Evolutionary conservation across 2,329 filamentous ascomycete genomes (phyloP).

Genomic region (Chaetomiaceae sp.): DNA sequence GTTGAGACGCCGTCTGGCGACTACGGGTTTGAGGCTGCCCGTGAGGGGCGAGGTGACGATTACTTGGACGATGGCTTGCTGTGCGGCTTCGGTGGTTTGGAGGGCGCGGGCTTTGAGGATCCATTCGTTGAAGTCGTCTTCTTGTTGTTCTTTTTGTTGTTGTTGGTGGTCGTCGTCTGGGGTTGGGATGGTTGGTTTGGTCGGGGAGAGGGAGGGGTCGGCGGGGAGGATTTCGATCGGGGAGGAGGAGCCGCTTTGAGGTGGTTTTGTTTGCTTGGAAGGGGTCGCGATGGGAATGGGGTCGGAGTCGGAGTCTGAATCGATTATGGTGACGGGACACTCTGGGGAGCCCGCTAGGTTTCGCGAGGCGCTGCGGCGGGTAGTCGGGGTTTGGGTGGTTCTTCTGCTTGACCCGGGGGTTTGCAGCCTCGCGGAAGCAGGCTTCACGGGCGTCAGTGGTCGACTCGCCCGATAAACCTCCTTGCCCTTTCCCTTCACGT

Average conservation of each 20-base stretch:
- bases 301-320: constrained; percentile 9
- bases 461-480: constrained; percentile 17
- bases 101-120: constrained; percentile 40
- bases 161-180: not conserved
- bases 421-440: not conserved
- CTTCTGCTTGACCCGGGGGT: constrained; percentile 5
- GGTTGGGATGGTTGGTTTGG: not conserved
- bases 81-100: constrained; percentile 5
- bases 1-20: constrained; percentile 62
- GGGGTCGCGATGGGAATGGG: constrained; percentile 4
- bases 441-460: constrained; percentile 6
- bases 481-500: constrained; percentile 27
- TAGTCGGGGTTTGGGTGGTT: not conserved
- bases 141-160: too few relatives aligned
- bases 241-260: not conserved
- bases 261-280: not conserved
- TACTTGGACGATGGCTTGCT: constrained; percentile 52
- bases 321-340: not conserved
- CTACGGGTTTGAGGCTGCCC: constrained; percentile 38
- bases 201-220: not conserved
- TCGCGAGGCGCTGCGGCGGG: not conserved
- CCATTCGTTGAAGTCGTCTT: constrained; percentile 45
- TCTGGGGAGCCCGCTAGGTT: not conserved
- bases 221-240: constrained; percentile 4
- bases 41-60: constrained; percentile 65